A percentile compares a stretch with the other conserved stretches of the same genome.
These are phyloP conservation scores for Aspergillus aculeatinus DNA, from an alignment of 2,329 filamentous ascomycete species.

Conservation along the genomic window DNA sequence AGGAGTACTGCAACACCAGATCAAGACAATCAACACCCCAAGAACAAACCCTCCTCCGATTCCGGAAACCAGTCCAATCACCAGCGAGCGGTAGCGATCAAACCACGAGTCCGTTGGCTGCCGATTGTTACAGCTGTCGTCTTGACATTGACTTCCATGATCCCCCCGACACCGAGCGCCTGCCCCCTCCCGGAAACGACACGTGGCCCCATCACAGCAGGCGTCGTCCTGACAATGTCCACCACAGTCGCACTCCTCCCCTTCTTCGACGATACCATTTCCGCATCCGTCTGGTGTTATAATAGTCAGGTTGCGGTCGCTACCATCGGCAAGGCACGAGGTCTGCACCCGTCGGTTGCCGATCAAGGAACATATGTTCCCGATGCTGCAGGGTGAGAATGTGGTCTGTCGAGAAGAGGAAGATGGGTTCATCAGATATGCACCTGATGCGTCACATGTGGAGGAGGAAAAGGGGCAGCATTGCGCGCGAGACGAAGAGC, in stretches of 20 bases:
- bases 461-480: conserved; percentile 72
- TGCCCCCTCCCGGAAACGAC: conserved; percentile 14
- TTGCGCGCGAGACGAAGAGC: conserved; percentile 46
- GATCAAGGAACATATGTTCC: conserved; percentile 84
- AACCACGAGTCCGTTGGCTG: conserved; percentile 10
- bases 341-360: conserved; percentile 68
- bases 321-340: conserved; percentile 68
- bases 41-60: conserved; percentile 17
- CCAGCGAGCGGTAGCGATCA: conserved; percentile 8
- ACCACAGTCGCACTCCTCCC: conserved; percentile 90
- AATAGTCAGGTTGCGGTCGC: too few species aligned
- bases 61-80: conserved; percentile 18
- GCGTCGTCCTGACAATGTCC: conserved; percentile 30
- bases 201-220: conserved; percentile 22
- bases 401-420: conserved; percentile 66
- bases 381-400: conserved; percentile 82
- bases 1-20: too few species aligned
- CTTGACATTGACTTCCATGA: conserved; percentile 13
- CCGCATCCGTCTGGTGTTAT: conserved; percentile 60
- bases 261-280: conserved; percentile 86
- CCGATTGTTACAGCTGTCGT: conserved; percentile 1
- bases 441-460: conserved; percentile 67
- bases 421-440: conserved; percentile 57
- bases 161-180: conserved; percentile 13
- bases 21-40: conserved; percentile 16